Base-by-base conservation (phyloP, 768 basidiomycete genomes). In the Xerocomus brunneocitrinus region DNA sequence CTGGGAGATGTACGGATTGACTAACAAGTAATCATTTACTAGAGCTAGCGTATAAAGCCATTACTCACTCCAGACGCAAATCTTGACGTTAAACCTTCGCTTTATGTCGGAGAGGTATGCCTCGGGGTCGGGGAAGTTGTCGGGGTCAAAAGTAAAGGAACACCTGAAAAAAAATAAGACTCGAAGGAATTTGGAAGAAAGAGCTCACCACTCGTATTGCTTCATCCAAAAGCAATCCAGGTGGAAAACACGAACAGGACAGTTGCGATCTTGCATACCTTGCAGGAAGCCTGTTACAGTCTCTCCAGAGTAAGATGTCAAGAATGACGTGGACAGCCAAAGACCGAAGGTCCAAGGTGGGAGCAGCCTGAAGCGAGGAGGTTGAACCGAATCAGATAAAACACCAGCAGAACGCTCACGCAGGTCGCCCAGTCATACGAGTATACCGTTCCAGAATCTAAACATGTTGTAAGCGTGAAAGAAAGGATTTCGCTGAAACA, bases 211-310 rank as follows among this genome's bases (percentile, higher is more conserved):
- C 67, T 84, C 81, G 61, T 84, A 83, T 65, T 81, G 79, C 60
- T 82, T 83, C 82, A 83, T 84, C 82, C 83, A 85, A 66, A 87
- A 89, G 62, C 85, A 89, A 62, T 89, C 87, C 38, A 89, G 64
- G 59, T 90, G 87, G 72, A 89, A 85, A 3, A 88, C 85, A 22
- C 84, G 77, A 27, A 88, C 84, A 16, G 74, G 75, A 57, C 83
- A 83, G 51, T 78, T 70, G 32, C 83, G 77, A 24, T 83, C 74
- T 54, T 76, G 67, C 87, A 90, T 88, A 12, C 85, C 87, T 63
- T 85, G 72, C 53, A 90, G 68, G 71, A 89, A 89, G 3, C 78
- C 71, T 5, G 82, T 79, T 14, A 90, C 87, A 0, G 88, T 89
- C 49, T 80, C 74, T 48, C 76, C 78, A 55, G 84, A 85, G 67